Evolutionary conservation across 257 asterid species (phyloP).

Genomic region (Scutellaria galericulata): DNA sequence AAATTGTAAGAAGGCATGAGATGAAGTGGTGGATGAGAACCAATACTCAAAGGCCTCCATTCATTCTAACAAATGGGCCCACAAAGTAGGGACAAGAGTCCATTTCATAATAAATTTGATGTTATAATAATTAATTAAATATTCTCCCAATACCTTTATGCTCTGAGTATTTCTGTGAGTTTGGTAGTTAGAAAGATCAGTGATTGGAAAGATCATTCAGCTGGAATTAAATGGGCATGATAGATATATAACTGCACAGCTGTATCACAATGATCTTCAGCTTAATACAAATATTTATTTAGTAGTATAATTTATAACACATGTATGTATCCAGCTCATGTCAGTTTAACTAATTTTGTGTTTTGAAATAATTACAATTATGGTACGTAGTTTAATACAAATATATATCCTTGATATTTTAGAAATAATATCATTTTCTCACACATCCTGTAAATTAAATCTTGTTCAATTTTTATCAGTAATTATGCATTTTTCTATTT

Average conservation of each 20-base stretch:
- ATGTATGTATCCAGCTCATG: too few species aligned
- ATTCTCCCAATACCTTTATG: conserved; percentile 30
- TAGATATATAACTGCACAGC: conserved; percentile 1
- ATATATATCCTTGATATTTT: too few species aligned
- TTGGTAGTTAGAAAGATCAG: conserved; percentile 27
- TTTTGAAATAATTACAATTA: too few species aligned
- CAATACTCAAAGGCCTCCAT: conserved; percentile 44
- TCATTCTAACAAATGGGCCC: conserved; percentile 39
- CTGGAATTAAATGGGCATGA: background rate
- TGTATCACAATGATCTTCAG: background rate
- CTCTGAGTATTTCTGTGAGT: conserved; percentile 21
- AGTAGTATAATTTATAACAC: too few species aligned
- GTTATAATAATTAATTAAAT: conserved; percentile 11
- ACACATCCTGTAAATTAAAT: too few species aligned
- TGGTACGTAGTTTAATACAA: too few species aligned
- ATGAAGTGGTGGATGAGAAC: conserved; percentile 53
- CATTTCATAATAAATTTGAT: conserved; percentile 42
- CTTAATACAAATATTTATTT: background rate
- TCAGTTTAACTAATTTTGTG: too few species aligned
- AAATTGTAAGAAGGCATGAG: background rate
- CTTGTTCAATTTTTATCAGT: too few species aligned
- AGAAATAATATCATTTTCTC: too few species aligned
- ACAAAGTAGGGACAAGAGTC: conserved; percentile 38
- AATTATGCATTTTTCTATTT: too few species aligned
- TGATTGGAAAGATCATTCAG: conserved; percentile 8